Evolutionary conservation across 257 asterid species (phyloP).

Genomic region (Rubia yunnanensis): DNA sequence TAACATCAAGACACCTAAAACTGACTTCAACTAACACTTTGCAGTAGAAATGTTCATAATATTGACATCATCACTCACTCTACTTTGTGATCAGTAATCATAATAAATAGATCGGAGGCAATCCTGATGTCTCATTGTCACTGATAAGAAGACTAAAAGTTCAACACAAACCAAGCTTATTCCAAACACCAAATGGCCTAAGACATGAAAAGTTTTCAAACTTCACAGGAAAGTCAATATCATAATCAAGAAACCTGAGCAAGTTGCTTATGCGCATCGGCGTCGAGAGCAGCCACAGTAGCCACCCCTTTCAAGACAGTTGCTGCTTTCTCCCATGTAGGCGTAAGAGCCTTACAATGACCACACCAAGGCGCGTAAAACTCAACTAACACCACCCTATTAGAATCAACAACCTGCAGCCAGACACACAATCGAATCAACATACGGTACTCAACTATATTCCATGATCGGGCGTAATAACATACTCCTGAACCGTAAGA

Average conservation of each 20-base stretch:
- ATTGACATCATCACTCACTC: not conserved
- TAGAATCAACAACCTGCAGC: slow-evolving; percentile 74
- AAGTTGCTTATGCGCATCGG: slow-evolving; percentile 84
- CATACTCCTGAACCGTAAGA: not conserved
- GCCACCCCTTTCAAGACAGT: slow-evolving; percentile 78
- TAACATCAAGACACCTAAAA: not conserved
- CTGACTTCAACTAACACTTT: not conserved
- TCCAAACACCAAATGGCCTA: not conserved
- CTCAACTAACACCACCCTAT: slow-evolving; percentile 83
- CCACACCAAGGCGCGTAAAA: slow-evolving; percentile 99
- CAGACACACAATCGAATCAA: not conserved
- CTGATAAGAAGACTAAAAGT: not conserved
- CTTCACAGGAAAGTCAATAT: not conserved
- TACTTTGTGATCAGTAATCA: not conserved
- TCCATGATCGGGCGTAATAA: not conserved
- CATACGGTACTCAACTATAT: not conserved
- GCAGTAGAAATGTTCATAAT: not conserved
- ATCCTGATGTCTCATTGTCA: not conserved
- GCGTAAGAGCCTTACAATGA: slow-evolving; percentile 85
- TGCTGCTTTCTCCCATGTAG: slow-evolving; percentile 91
- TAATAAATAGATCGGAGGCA: not conserved
- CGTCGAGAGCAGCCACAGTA: slow-evolving; percentile 91
- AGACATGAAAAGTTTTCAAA: not conserved
- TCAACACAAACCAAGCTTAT: no score
- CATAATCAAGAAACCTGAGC: slow-evolving; percentile 54